Evolutionary conservation across 2,329 filamentous ascomycete species (phyloP).

Genomic region (Fusarium avenaceum): DNA sequence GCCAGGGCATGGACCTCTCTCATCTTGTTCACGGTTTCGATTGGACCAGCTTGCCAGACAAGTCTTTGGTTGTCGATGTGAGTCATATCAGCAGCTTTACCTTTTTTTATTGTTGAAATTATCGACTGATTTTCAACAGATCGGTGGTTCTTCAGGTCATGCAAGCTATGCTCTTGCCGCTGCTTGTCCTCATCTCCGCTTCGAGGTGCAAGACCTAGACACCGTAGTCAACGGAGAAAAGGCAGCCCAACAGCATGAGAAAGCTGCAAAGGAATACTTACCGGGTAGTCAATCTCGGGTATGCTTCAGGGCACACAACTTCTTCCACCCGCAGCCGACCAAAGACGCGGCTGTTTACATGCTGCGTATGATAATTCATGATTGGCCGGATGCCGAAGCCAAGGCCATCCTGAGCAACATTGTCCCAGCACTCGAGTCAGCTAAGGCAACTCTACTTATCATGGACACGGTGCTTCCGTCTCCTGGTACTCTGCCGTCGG

Average conservation of each 20-base stretch:
- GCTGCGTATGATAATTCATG: slow-evolving; percentile 14
- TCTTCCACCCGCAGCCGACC: not conserved
- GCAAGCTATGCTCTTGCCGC: slow-evolving; percentile 2
- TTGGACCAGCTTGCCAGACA: not conserved
- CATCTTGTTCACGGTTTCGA: slow-evolving; percentile 11
- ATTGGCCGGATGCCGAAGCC: slow-evolving; percentile 14
- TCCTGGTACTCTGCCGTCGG: slow-evolving; percentile 2
- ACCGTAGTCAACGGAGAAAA: slow-evolving; percentile 3
- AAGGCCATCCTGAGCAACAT: slow-evolving; percentile 7
- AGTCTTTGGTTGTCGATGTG: slow-evolving; percentile 9
- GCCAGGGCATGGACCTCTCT: slow-evolving; percentile 4
- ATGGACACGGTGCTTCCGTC: slow-evolving; percentile 18
- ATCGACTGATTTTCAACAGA: not conserved
- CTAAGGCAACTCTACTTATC: slow-evolving; percentile 5
- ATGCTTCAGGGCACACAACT: not conserved
- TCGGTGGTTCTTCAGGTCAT: slow-evolving; percentile 15
- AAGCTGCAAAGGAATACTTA: not conserved
- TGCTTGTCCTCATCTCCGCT: slow-evolving; percentile 2
- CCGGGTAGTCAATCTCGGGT: not conserved
- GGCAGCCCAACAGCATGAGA: not conserved
- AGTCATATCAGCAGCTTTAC: not conserved
- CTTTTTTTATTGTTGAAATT: no score
- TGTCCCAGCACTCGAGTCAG: slow-evolving; percentile 2
- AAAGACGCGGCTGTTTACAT: not conserved
- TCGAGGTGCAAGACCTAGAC: slow-evolving; percentile 12